phyloP scores from a whole-genome alignment of 2,329 filamentous ascomycete species.

The Westerdykella aurantiaca region DNA sequence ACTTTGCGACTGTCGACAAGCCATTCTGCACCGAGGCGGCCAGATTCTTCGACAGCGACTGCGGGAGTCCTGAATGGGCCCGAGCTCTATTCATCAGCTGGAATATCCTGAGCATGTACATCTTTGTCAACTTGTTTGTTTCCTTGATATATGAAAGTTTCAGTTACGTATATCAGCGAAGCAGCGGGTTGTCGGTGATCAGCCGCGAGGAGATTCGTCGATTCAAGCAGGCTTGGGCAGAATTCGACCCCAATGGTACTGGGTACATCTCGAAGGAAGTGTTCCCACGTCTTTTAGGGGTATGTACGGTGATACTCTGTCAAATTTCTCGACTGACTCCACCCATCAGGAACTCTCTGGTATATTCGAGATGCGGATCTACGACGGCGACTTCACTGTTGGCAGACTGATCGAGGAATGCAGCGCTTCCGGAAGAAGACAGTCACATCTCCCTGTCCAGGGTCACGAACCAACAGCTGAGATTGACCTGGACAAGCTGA shows the following conservation, averaged over 20 bases:
- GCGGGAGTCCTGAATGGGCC: constrained; percentile 85
- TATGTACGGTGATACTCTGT: constrained; percentile 35
- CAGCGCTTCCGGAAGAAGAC: constrained; percentile 51
- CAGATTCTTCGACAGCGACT: constrained; percentile 82
- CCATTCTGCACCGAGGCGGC: constrained; percentile 70
- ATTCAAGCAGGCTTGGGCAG: constrained; percentile 98
- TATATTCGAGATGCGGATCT: constrained; percentile 95
- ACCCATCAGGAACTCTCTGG: constrained; percentile 68
- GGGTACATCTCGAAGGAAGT: constrained; percentile 86
- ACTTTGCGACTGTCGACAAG: constrained; percentile 73
- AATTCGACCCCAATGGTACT: constrained; percentile 83
- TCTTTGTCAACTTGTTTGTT: constrained; percentile 96
- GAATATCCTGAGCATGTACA: constrained; percentile 99
- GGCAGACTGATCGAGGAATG: constrained; percentile 82
- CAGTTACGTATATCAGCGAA: constrained; percentile 97
- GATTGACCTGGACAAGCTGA: constrained; percentile 71
- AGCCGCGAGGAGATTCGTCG: constrained; percentile 90
- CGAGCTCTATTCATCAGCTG: constrained; percentile 85
- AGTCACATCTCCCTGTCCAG: constrained; percentile 45
- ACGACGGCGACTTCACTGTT: constrained; percentile 84
- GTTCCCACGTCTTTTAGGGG: constrained; percentile 81
- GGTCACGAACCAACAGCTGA: constrained; percentile 34
- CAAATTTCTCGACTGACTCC: constrained; percentile 6
- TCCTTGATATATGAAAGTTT: constrained; percentile 99
- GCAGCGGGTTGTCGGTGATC: constrained; percentile 83